Percentiles rank a stretch among this genome's conserved stretches.
Evolutionary conservation across 768 basidiomycete genomes (phyloP).

Genomic region (Macrolepiota fuliginosa): DNA sequence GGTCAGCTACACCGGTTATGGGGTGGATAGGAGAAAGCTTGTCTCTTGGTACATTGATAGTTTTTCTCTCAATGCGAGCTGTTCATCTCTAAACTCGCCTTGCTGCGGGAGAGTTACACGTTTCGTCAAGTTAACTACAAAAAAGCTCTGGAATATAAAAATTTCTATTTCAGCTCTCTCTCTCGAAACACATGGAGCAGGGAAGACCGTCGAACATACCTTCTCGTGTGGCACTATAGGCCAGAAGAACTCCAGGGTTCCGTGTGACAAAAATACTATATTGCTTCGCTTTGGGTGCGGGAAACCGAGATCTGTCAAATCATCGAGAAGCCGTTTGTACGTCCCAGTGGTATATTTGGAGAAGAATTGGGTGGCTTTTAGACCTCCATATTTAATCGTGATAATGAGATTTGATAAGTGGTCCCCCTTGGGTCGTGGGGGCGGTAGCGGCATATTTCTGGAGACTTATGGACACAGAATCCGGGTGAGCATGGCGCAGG

Average conservation of each 20-base stretch:
- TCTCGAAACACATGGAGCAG: not conserved
- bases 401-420: constrained; percentile 22
- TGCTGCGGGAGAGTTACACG: constrained; percentile 6
- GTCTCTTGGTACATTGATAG: constrained; percentile 29
- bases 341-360: constrained; percentile 26
- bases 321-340: constrained; percentile 25
- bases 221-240: constrained; percentile 15
- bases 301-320: constrained; percentile 33
- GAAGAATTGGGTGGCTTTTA: constrained; percentile 35
- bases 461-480: not conserved
- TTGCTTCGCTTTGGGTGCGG: constrained; percentile 37
- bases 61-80: constrained; percentile 15
- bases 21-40: not conserved
- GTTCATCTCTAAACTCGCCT: constrained; percentile 1
- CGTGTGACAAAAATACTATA: constrained; percentile 28
- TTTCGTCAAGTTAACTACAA: constrained; percentile 6
- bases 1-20: constrained; percentile 1
- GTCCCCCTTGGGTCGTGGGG: not conserved
- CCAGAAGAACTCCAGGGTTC: constrained; percentile 29
- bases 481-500: not conserved
- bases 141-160: not conserved
- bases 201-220: constrained; percentile 16
- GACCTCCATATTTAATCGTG: constrained; percentile 30
- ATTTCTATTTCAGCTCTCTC: not conserved
- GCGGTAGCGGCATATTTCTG: not conserved